phyloP scores from a whole-genome alignment of 805 yeast species.

The Candida pseudoglaebosa region DNA sequence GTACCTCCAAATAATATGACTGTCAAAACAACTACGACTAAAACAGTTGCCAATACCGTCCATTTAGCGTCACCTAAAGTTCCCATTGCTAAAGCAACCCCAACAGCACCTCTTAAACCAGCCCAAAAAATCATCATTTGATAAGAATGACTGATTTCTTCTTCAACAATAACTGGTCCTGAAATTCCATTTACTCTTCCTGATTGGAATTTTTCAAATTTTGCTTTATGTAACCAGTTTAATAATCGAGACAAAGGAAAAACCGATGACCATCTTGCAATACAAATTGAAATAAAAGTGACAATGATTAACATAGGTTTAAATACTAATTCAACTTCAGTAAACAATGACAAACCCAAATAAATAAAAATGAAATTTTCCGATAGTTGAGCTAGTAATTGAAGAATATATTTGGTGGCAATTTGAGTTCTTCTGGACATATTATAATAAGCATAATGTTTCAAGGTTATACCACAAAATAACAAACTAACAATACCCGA shows the following conservation, averaged over 20 bases:
- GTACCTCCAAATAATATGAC: constrained; percentile 98
- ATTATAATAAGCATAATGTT: constrained; percentile 94
- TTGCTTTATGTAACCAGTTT: constrained; percentile 70
- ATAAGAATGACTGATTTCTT: constrained; percentile 90
- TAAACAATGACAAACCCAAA: constrained; percentile 87
- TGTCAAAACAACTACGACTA: constrained; percentile 94
- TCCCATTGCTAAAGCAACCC: constrained; percentile 98
- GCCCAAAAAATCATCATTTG: constrained; percentile 99
- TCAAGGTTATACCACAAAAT: constrained; percentile 94
- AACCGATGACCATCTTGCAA: constrained; percentile 95
- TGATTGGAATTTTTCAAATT: constrained; percentile 40
- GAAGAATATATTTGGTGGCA: constrained; percentile 92
- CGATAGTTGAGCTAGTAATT: constrained; percentile 87
- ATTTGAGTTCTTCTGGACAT: constrained; percentile 97
- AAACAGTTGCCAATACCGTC: constrained; percentile 86
- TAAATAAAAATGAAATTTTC: constrained; percentile 97
- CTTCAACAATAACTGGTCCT: constrained; percentile 47
- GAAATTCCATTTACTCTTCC: constrained; percentile 18
- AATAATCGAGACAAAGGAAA: constrained; percentile 86
- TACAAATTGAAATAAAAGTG: constrained; percentile 84
- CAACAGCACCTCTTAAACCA: constrained; percentile 97
- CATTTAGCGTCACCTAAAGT: constrained; percentile 90
- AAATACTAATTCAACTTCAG: constrained; percentile 93
- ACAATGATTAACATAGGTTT: constrained; percentile 90
- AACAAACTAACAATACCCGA: constrained; percentile 94